phyloP scores from a whole-genome alignment of 2,329 filamentous ascomycete species.

The Rutstroemia sp. region DNA sequence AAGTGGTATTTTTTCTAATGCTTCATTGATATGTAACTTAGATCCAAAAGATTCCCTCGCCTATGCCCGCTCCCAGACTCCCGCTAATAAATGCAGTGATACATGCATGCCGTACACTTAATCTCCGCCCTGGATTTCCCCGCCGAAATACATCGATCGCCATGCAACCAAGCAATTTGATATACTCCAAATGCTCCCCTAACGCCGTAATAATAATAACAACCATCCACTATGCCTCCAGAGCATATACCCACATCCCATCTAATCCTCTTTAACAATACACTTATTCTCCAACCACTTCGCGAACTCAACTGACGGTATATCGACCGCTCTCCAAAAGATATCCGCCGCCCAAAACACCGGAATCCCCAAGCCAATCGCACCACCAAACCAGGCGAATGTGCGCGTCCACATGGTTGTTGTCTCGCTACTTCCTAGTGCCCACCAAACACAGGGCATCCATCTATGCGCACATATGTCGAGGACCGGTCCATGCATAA shows the following conservation, averaged over 20 bases:
- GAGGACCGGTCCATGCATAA: constrained; percentile 46
- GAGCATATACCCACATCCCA: not conserved
- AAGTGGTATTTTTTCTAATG: too few relatives aligned
- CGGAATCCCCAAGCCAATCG: constrained; percentile 38
- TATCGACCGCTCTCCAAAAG: constrained; percentile 51
- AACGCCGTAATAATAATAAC: not conserved
- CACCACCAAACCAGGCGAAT: constrained; percentile 29
- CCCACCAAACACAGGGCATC: constrained; percentile 18
- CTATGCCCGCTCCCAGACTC: not conserved
- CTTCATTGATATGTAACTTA: not conserved
- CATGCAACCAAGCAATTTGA: not conserved
- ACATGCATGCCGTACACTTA: not conserved
- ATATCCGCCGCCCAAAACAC: constrained; percentile 47
- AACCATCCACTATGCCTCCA: not conserved
- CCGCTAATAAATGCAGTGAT: not conserved
- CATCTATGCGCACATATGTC: constrained; percentile 25
- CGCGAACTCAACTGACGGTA: constrained; percentile 41
- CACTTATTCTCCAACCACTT: constrained; percentile 36
- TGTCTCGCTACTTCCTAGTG: constrained; percentile 13
- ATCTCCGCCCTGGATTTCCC: not conserved
- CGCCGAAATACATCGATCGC: not conserved
- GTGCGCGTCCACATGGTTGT: constrained; percentile 20
- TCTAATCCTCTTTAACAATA: constrained; percentile 17
- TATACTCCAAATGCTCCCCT: not conserved
- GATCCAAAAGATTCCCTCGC: not conserved